phyloP scores from a whole-genome alignment of 2,329 filamentous ascomycete species.

The Gnomoniopsis smithogilvyi region DNA sequence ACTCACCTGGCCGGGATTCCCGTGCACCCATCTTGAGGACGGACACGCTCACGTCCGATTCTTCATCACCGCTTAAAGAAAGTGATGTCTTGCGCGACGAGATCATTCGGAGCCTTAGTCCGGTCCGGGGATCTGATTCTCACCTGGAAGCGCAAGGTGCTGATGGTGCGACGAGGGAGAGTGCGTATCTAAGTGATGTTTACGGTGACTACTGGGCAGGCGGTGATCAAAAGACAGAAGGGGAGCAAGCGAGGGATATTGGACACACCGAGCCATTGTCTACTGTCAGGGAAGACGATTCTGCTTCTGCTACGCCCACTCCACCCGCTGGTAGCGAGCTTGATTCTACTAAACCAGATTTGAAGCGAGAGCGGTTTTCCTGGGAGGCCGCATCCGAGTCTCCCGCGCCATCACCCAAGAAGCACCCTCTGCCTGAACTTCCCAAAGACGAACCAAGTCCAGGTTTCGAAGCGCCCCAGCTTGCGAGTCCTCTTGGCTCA shows the following conservation, averaged over 20 bases:
- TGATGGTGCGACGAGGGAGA: constrained; percentile 42
- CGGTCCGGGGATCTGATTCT: constrained; percentile 32
- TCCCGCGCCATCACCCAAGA: neutral
- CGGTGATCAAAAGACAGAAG: constrained; percentile 33
- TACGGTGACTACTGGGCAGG: constrained; percentile 67
- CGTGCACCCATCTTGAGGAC: constrained; percentile 37
- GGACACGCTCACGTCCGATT: constrained; percentile 46
- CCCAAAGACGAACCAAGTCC: neutral
- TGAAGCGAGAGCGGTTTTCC: constrained; percentile 34
- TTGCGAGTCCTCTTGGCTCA: constrained; percentile 3
- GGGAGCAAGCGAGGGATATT: neutral
- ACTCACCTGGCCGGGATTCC: constrained; percentile 31
- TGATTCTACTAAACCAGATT: neutral
- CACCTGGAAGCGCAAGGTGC: neutral
- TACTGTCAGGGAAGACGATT: neutral
- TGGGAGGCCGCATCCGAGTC: constrained; percentile 34
- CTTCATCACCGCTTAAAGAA: constrained; percentile 58
- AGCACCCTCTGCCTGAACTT: neutral
- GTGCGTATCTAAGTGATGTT: constrained; percentile 61
- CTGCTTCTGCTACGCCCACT: neutral
- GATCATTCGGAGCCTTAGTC: constrained; percentile 67
- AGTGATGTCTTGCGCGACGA: constrained; percentile 71
- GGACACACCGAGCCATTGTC: neutral
- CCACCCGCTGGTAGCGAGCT: constrained; percentile 2
- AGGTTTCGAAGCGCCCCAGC: neutral